Conservation (phyloP, 192 early-diverging fungal species). For the Coemansia sp. region DNA sequence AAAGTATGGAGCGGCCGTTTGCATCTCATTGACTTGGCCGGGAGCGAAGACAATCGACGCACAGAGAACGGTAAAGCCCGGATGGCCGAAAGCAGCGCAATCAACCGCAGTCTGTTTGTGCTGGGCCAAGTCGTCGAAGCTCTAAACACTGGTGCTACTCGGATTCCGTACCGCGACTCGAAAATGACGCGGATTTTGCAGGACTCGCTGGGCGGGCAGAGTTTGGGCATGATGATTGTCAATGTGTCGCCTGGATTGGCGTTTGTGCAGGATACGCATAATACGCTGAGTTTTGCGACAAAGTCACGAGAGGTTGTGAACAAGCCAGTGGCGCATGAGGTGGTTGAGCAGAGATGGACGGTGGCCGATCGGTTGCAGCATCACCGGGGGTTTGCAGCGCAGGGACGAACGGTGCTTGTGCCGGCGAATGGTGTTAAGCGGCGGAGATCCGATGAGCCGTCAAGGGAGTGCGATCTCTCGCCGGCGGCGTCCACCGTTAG, state of each 20-base stretch:
- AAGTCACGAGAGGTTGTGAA: constrained; percentile 66
- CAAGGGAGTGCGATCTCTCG: neutral
- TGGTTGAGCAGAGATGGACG: constrained; percentile 40
- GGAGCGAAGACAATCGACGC: constrained; percentile 64
- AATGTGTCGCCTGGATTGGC: constrained; percentile 60
- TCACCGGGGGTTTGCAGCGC: constrained; percentile 16
- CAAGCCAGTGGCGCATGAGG: constrained; percentile 50
- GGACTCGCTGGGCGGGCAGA: constrained; percentile 63
- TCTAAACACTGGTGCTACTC: constrained; percentile 54
- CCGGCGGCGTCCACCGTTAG: neutral
- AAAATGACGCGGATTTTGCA: constrained; percentile 70
- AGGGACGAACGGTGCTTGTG: neutral
- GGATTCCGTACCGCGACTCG: constrained; percentile 65
- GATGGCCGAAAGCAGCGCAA: constrained; percentile 65
- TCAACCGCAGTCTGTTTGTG: constrained; percentile 66
- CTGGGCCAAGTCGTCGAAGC: constrained; percentile 69
- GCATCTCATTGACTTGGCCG: constrained; percentile 67
- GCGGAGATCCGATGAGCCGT: constrained; percentile 30
- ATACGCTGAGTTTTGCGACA: constrained; percentile 66
- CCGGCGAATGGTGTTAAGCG: constrained; percentile 22
- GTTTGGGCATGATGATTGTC: constrained; percentile 66
- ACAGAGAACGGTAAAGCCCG: constrained; percentile 62
- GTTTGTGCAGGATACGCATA: constrained; percentile 57
- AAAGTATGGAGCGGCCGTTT: constrained; percentile 54
- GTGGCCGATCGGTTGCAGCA: constrained; percentile 37